phyloP scores from a whole-genome alignment of 495 filamentous ascomycete species.

The Daldinia childiae region DNA sequence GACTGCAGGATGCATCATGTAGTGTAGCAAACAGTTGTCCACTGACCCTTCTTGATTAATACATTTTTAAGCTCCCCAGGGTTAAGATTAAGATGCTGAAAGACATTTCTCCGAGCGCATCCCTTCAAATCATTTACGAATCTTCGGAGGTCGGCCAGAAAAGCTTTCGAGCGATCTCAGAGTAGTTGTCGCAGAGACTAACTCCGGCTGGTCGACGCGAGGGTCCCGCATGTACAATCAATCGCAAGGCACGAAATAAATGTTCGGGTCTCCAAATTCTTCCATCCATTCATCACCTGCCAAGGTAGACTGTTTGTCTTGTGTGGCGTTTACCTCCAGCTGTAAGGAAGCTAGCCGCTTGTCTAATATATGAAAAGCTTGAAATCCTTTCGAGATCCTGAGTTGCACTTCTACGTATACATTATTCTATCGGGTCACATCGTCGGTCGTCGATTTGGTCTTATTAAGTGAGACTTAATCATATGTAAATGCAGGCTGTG shows the following conservation, averaged over 20 bases:
- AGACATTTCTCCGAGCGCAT: neutral
- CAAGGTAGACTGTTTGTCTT: neutral
- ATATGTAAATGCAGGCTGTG: conserved; percentile 9
- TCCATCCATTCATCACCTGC: neutral
- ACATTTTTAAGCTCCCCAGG: neutral
- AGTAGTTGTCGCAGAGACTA: neutral
- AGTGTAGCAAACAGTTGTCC: conserved; percentile 44
- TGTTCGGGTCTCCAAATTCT: neutral
- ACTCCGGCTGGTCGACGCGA: neutral
- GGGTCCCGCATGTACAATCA: neutral
- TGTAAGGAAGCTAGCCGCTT: neutral
- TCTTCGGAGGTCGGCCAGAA: neutral
- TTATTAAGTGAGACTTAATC: neutral
- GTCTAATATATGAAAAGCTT: neutral
- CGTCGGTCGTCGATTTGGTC: neutral
- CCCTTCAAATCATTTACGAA: neutral
- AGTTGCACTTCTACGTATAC: neutral
- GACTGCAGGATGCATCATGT: conserved; percentile 29
- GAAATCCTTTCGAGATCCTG: neutral
- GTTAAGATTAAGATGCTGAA: neutral
- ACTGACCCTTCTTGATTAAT: conserved; percentile 14
- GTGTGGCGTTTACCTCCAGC: neutral
- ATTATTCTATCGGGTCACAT: neutral
- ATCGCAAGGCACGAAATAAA: neutral
- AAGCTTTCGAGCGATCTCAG: neutral